Percentiles rank a stretch among this genome's conserved stretches.
phyloP scores from a whole-genome alignment of 768 basidiomycete genomes.

The Serpula lacrymans region DNA sequence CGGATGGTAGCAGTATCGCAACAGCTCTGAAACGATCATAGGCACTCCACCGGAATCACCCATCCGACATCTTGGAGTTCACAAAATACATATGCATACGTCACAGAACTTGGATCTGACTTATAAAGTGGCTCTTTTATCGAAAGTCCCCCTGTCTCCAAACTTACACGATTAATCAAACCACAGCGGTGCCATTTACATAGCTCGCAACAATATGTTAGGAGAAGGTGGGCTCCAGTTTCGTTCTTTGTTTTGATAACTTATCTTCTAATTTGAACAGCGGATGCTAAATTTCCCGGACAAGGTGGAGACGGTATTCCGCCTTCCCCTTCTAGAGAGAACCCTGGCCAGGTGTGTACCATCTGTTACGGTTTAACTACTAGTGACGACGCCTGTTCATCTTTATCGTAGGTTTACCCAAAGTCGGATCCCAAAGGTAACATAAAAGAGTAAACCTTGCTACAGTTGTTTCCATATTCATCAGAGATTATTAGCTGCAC shows the following conservation, averaged over 20 bases:
- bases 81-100: too few species aligned
- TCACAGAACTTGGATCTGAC: too few species aligned
- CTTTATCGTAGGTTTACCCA: conserved; percentile 40
- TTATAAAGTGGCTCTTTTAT: neutral
- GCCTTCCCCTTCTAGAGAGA: conserved; percentile 44
- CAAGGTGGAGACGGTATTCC: conserved; percentile 33
- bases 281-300: conserved; percentile 40
- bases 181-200: conserved; percentile 11
- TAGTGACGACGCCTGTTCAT: neutral
- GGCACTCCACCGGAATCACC: too few species aligned
- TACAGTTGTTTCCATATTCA: too few species aligned
- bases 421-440: conserved; percentile 41
- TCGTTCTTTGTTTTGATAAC: neutral
- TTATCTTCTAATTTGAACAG: conserved; percentile 7
- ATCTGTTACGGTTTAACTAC: neutral
- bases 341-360: conserved; percentile 39
- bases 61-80: too few species aligned
- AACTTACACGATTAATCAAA: conserved; percentile 1
- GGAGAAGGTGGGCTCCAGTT: conserved; percentile 21
- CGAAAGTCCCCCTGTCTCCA: conserved; percentile 8
- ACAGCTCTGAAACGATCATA: too few species aligned
- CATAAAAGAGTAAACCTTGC: too few species aligned
- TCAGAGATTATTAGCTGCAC: conserved; percentile 16
- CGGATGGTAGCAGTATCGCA: too few species aligned
- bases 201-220: conserved; percentile 20